phyloP scores from a whole-genome alignment of 768 basidiomycete genomes.

The Tulasnella calospora region DNA sequence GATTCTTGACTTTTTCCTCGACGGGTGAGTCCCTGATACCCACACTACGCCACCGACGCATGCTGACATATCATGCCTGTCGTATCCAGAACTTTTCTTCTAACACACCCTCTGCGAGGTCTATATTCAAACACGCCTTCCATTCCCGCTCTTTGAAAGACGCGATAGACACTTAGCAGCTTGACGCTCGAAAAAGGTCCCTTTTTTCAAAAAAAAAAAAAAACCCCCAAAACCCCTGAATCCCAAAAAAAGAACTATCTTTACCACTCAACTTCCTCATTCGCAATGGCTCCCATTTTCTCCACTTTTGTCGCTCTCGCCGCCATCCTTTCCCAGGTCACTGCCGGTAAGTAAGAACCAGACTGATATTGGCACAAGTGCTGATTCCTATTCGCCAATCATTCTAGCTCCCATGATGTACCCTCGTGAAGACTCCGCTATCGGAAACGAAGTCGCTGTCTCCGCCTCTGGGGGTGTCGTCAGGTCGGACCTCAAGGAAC shows the following conservation, averaged over 20 bases:
- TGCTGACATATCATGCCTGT: neutral
- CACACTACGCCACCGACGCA: neutral
- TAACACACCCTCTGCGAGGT: conserved; percentile 53
- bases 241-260: conserved; percentile 35
- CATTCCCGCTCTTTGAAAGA: conserved; percentile 30
- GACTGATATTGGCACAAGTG: too few relatives aligned
- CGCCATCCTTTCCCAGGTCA: conserved; percentile 50
- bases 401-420: neutral
- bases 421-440: conserved; percentile 22
- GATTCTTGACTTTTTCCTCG: conserved; percentile 56
- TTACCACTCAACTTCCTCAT: conserved; percentile 32
- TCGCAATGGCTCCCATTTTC: conserved; percentile 55
- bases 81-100: conserved; percentile 14
- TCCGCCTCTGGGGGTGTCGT: conserved; percentile 48
- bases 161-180: conserved; percentile 21
- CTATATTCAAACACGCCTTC: conserved; percentile 43
- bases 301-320: conserved; percentile 52
- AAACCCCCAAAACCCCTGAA: conserved; percentile 44
- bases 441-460: conserved; percentile 38
- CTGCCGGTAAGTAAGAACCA: conserved; percentile 44
- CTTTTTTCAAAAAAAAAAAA: conserved; percentile 37
- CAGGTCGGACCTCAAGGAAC: conserved; percentile 42
- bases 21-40: conserved; percentile 42
- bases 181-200: conserved; percentile 22
- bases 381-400: too few relatives aligned